These are phyloP conservation scores for Terfezia claveryi DNA, from an alignment of 495 filamentous ascomycete species.

Conservation along the genomic window DNA sequence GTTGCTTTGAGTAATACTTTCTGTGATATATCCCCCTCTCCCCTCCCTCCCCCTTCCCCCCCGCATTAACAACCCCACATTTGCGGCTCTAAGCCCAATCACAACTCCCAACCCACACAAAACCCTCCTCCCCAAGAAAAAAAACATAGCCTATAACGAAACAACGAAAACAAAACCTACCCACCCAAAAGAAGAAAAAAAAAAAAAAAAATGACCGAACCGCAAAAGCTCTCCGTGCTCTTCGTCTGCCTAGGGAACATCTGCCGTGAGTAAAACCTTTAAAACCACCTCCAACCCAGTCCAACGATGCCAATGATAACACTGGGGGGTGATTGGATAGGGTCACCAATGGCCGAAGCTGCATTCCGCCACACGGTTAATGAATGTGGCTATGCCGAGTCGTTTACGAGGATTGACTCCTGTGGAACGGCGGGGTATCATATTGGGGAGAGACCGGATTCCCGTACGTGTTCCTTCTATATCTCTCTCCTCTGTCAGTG, in stretches of 20 bases:
- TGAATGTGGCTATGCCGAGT: conserved; percentile 28
- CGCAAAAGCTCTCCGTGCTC: conserved; percentile 44
- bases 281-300: background rate
- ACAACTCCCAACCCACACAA: no score
- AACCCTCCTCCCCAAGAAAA: no score
- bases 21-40: no score
- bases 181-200: no score
- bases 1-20: no score
- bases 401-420: conserved; percentile 56
- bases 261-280: conserved; percentile 29
- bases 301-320: background rate
- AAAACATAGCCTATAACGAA: no score
- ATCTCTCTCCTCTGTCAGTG: background rate
- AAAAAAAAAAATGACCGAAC: background rate
- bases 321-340: conserved; percentile 1
- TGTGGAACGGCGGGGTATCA: conserved; percentile 82
- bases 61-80: no score
- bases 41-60: no score
- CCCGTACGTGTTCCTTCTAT: conserved; percentile 28
- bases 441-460: conserved; percentile 46
- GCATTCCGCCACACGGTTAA: conserved; percentile 57
- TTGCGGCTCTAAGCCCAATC: no score
- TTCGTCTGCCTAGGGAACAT: conserved; percentile 98
- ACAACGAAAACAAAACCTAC: no score
- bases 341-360: conserved; percentile 84